These are phyloP conservation scores for Phytophthora tubulina DNA, from an alignment of 352 stramenopile species.

Conservation along the genomic window DNA sequence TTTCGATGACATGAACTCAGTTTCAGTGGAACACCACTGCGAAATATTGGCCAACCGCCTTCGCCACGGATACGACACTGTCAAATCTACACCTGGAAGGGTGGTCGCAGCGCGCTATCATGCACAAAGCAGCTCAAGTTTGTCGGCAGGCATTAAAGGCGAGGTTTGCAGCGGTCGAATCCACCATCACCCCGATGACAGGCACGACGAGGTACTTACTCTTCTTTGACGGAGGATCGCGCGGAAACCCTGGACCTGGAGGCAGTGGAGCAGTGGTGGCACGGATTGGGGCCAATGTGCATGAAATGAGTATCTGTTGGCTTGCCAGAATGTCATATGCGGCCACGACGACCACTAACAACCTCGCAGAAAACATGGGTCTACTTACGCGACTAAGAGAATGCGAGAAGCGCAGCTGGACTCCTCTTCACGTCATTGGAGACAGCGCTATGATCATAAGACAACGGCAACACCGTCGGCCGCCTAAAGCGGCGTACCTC, in stretches of 20 bases:
- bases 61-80: too few species aligned
- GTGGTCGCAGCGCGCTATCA: too few species aligned
- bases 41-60: too few species aligned
- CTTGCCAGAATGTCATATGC: neutral
- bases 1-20: too few species aligned
- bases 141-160: too few species aligned
- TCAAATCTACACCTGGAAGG: too few species aligned
- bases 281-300: neutral
- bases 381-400: neutral
- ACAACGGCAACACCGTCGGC: neutral
- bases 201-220: too few species aligned
- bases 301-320: neutral
- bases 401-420: neutral
- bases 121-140: too few species aligned
- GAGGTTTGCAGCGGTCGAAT: too few species aligned
- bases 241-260: neutral
- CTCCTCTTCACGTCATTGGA: neutral
- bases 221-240: too few species aligned
- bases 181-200: too few species aligned
- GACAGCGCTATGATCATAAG: neutral
- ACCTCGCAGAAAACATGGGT: neutral
- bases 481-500: neutral
- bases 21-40: too few species aligned
- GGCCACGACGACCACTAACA: neutral
- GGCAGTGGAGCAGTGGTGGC: neutral